phyloP scores from a whole-genome alignment of 441 rosid genomes.

The Geranium incanum region DNA sequence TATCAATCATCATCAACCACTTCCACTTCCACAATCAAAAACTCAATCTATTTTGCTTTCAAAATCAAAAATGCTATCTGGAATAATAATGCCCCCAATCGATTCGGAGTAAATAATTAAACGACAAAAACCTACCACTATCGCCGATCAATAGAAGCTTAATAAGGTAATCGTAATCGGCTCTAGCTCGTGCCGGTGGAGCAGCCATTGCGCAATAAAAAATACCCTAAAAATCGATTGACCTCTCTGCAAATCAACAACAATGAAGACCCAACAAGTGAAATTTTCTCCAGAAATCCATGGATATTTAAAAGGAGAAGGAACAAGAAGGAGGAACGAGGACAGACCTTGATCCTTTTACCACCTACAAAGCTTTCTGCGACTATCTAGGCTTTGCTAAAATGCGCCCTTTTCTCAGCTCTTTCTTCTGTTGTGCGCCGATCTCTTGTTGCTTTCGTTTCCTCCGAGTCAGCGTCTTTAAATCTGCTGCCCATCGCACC shows the following conservation, averaged over 20 bases:
- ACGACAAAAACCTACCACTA: slow-evolving; percentile 35
- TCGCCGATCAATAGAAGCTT: slow-evolving; percentile 69
- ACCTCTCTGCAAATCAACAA: slow-evolving; percentile 3
- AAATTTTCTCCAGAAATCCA: slow-evolving; percentile 12
- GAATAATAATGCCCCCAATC: not conserved
- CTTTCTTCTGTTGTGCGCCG: not conserved
- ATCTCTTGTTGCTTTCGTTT: not conserved
- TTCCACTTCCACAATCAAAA: not conserved
- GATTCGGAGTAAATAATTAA: no score
- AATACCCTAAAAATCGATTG: not conserved
- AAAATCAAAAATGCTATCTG: not conserved
- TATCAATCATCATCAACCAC: not conserved
- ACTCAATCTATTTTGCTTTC: not conserved
- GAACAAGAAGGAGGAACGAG: not conserved
- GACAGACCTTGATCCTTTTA: not conserved
- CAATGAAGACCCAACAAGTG: slow-evolving; percentile 17
- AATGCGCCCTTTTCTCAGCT: not conserved
- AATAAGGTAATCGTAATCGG: slow-evolving; percentile 63
- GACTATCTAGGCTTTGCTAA: slow-evolving; percentile 6
- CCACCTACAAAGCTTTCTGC: slow-evolving; percentile 5
- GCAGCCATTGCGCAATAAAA: slow-evolving; percentile 43
- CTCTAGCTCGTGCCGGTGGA: slow-evolving; percentile 64
- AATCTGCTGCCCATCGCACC: not conserved
- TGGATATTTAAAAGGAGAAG: slow-evolving; percentile 21
- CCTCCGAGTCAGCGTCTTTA: not conserved